Percentiles rank a stretch among this genome's conserved stretches.
These are phyloP conservation scores for Excoecaria cochinchinensis DNA, from an alignment of 345 rosid species.

Conservation along the genomic window DNA sequence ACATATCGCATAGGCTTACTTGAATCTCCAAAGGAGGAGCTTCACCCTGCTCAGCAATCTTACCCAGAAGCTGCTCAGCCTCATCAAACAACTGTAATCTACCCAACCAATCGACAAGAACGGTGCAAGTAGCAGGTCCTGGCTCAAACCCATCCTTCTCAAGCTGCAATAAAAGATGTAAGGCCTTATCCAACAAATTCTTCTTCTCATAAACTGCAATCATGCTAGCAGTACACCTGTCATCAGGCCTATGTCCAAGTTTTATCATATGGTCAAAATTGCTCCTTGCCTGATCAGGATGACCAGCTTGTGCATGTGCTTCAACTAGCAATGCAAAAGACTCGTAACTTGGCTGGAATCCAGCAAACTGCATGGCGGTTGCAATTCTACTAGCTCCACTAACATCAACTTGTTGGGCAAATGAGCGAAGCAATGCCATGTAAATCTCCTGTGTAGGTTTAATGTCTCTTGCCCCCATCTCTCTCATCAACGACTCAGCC, in stretches of 20 bases:
- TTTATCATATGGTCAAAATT: constrained; percentile 56
- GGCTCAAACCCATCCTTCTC: constrained; percentile 78
- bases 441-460: constrained; percentile 54
- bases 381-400: constrained; percentile 46
- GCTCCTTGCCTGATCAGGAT: constrained; percentile 59
- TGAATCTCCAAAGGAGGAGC: constrained; percentile 65
- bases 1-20: constrained; percentile 79
- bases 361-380: constrained; percentile 46
- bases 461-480: constrained; percentile 52
- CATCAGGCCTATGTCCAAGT: constrained; percentile 61
- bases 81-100: constrained; percentile 69
- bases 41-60: constrained; percentile 76
- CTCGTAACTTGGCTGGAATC: constrained; percentile 46
- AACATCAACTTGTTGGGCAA: constrained; percentile 47
- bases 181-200: constrained; percentile 71
- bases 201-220: constrained; percentile 56
- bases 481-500: constrained; percentile 51
- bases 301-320: constrained; percentile 47
- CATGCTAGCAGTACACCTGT: constrained; percentile 58
- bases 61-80: constrained; percentile 69
- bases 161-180: constrained; percentile 59
- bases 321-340: constrained; percentile 58
- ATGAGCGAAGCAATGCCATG: constrained; percentile 69
- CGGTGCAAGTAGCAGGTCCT: constrained; percentile 66
- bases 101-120: constrained; percentile 78